Evolutionary conservation across 192 early-diverging fungal genomes (phyloP), one percentile per base, ranked within the genome.

Genomic region (Fimicolochytrium jonesii): DNA sequence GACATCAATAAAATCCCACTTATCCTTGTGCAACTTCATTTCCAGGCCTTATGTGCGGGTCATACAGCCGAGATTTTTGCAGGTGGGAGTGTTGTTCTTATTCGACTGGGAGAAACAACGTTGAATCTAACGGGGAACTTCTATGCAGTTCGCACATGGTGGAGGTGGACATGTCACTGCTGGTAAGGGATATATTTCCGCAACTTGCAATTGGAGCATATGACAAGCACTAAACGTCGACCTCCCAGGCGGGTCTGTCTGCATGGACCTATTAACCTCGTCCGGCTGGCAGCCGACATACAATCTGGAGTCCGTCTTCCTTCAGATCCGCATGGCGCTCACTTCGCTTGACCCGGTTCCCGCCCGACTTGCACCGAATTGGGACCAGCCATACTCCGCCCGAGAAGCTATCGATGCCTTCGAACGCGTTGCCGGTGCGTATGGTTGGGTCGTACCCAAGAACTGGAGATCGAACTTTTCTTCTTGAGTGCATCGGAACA

Each of bases 161-260:
- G 73, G 73, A 34, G 73, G 73, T 22, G 73, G 73, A 13, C 74
- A 75, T 46, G 68, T 75, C 13, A 75, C 73, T 32, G 70, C 70
- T n/a, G 31, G 71, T 72, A 22, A 71, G 71, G n/a, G 67, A 61
- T 6, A 62, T 73, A 11, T 73, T 70, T 20, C 57, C 68, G 55
- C 37, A 9, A 9, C 37, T 41, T n/a, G 9, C 37, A 9, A 41
- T n/a, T 41, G n/a, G 9, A 11, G 37, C 37, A 9, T n/a, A 9
- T n/a, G 9, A 9, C 37, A 41, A 9, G 9, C 37, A 41, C 37
- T 41, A 41, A 41, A 9, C 37, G n/a, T 11, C 37, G 9, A 41
- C 37, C 37, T n/a, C 37, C 9, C n/a, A 26, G 42, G 43, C 4
- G 54, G 54, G 13, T 56, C 54, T 17, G 25, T 56, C 26, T 56